These are phyloP conservation scores for Penicillium sp. DNA, from an alignment of 2,329 filamentous ascomycete genomes.

Conservation along the genomic window DNA sequence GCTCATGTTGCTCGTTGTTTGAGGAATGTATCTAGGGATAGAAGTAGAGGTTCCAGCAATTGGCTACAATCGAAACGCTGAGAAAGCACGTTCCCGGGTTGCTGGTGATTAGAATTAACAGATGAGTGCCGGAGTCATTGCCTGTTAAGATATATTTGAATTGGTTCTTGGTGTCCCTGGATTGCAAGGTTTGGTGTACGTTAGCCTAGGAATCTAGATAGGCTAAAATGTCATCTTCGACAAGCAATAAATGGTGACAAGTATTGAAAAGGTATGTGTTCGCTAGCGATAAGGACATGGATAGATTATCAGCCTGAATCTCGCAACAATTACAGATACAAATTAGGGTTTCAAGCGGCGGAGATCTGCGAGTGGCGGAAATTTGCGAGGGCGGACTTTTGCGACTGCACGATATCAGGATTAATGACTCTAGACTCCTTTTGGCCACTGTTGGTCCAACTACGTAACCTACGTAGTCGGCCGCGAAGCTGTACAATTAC, in stretches of 20 bases:
- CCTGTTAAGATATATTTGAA: not conserved
- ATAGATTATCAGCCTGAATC: not conserved
- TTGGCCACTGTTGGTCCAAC: no score
- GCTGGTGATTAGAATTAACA: conserved; percentile 1
- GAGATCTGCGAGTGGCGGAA: not conserved
- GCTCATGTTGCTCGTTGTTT: conserved; percentile 1
- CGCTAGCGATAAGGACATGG: not conserved
- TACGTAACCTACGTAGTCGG: no score
- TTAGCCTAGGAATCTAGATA: not conserved
- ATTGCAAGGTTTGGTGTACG: no score
- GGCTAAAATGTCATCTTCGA: not conserved
- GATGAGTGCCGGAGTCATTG: not conserved
- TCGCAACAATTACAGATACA: conserved; percentile 1
- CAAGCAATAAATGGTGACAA: conserved; percentile 1
- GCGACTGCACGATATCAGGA: no score
- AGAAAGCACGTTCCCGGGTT: not conserved
- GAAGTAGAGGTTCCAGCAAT: not conserved
- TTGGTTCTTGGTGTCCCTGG: not conserved
- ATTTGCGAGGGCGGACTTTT: not conserved
- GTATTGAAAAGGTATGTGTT: not conserved
- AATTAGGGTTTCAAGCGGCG: not conserved
- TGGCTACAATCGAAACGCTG: not conserved
- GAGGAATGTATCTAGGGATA: not conserved
- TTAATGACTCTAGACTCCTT: no score
- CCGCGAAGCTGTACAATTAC: no score